These are phyloP conservation scores for Mallotus repandus DNA, from an alignment of 441 rosid species.

Conservation along the genomic window DNA sequence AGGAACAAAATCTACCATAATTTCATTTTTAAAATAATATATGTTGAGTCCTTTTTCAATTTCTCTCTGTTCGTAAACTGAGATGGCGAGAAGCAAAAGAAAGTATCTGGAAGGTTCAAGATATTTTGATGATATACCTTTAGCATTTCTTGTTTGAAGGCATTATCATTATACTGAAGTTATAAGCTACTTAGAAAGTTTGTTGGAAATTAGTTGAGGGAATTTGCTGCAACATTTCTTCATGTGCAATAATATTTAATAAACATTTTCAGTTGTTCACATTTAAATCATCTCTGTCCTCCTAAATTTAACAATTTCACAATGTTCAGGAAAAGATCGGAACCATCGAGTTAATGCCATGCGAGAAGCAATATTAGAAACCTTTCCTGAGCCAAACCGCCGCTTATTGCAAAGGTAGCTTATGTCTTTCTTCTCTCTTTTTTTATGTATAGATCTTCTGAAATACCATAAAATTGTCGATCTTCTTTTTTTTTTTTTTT, in stretches of 20 bases:
- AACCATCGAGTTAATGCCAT: slow-evolving; percentile 70
- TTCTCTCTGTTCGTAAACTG: background rate
- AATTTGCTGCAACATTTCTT: slow-evolving; percentile 7
- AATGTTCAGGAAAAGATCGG: slow-evolving; percentile 66
- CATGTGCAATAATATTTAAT: background rate
- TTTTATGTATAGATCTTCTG: background rate
- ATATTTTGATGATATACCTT: background rate
- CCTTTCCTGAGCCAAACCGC: slow-evolving; percentile 99
- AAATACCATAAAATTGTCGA: background rate
- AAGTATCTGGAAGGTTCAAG: background rate
- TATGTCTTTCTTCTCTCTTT: slow-evolving; percentile 9
- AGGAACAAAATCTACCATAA: too few relatives aligned
- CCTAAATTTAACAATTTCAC: slow-evolving; percentile 20
- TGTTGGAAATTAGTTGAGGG: background rate
- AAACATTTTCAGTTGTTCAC: slow-evolving; percentile 18
- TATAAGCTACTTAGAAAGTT: background rate
- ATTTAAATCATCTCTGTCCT: slow-evolving; percentile 9
- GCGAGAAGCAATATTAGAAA: slow-evolving; percentile 86
- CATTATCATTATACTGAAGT: slow-evolving; percentile 1
- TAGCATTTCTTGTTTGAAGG: background rate
- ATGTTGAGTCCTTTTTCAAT: background rate
- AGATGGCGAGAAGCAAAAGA: background rate
- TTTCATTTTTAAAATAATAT: too few relatives aligned
- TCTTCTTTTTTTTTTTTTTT: background rate
- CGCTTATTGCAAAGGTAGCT: slow-evolving; percentile 86